phyloP scores from a whole-genome alignment of 495 filamentous ascomycete genomes.

The Pyrenula massariospora region DNA sequence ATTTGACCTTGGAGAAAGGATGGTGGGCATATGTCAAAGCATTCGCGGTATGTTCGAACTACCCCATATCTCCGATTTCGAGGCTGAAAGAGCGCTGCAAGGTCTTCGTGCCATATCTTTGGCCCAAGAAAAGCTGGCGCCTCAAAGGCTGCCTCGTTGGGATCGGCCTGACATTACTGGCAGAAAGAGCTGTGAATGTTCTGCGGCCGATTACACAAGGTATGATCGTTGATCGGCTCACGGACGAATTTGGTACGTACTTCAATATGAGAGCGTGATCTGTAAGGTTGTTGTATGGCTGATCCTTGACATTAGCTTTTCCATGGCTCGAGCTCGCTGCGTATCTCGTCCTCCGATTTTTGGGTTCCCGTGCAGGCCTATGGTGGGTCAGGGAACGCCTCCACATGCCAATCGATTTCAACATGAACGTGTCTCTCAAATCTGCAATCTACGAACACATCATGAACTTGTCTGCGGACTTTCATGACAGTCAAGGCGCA shows the following conservation, averaged over 20 bases:
- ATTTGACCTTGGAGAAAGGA: background rate
- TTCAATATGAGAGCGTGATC: no score
- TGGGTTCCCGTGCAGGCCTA: slow-evolving; percentile 14
- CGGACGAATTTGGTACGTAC: slow-evolving; percentile 9
- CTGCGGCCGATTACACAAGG: slow-evolving; percentile 56
- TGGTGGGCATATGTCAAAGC: background rate
- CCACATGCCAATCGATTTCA: slow-evolving; percentile 57
- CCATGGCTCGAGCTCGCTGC: slow-evolving; percentile 9
- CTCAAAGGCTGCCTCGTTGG: slow-evolving; percentile 45
- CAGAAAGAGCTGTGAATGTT: slow-evolving; percentile 48
- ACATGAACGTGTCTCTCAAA: slow-evolving; percentile 46
- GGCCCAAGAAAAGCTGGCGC: slow-evolving; percentile 42
- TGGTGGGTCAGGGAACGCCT: slow-evolving; percentile 33
- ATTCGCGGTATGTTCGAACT: background rate
- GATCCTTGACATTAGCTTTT: background rate
- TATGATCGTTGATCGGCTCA: slow-evolving; percentile 44
- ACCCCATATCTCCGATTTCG: background rate
- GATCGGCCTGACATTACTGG: slow-evolving; percentile 48
- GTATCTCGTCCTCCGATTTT: slow-evolving; percentile 40
- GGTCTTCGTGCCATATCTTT: slow-evolving; percentile 55
- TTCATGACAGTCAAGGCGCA: slow-evolving; percentile 63
- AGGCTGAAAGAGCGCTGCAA: background rate
- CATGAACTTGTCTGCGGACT: slow-evolving; percentile 68
- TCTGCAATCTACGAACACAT: slow-evolving; percentile 62
- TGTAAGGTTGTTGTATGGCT: background rate